Percentiles rank a stretch among this genome's conserved stretches.
These are phyloP conservation scores for Pleomassaria siparia DNA, from an alignment of 2,329 filamentous ascomycete species.

Conservation along the genomic window DNA sequence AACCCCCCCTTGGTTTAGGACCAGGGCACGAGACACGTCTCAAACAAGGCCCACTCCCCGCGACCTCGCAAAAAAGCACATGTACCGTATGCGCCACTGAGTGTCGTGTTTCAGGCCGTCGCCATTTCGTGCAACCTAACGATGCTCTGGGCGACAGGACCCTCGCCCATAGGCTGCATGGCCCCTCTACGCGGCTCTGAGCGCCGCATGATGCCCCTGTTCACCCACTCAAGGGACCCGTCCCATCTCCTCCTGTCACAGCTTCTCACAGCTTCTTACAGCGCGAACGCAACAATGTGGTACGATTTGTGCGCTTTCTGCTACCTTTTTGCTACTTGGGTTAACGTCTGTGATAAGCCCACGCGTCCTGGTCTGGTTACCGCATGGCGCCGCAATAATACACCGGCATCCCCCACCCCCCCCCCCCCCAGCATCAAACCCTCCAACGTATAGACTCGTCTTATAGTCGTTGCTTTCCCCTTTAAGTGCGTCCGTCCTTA, in stretches of 20 bases:
- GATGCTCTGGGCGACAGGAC: slow-evolving; percentile 16
- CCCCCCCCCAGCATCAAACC: no score
- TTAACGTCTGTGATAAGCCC: slow-evolving; percentile 28
- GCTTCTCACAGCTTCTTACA: no score
- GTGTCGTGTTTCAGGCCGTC: slow-evolving; percentile 31
- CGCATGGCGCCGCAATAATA: slow-evolving; percentile 32
- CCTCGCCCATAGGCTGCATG: slow-evolving; percentile 27
- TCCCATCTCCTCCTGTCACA: slow-evolving; percentile 34
- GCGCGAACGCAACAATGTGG: slow-evolving; percentile 29
- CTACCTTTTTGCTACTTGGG: slow-evolving; percentile 32
- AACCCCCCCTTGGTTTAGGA: slow-evolving; percentile 27
- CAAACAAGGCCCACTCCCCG: slow-evolving; percentile 24
- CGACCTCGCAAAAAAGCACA: slow-evolving; percentile 22
- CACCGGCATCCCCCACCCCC: slow-evolving; percentile 20
- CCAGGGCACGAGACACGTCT: slow-evolving; percentile 26
- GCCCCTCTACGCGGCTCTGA: slow-evolving; percentile 16
- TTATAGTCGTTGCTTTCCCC: slow-evolving; percentile 44
- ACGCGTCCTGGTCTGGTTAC: slow-evolving; percentile 30
- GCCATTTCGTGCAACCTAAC: slow-evolving; percentile 14
- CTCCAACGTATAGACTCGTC: no score
- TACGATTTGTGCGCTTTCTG: slow-evolving; percentile 41
- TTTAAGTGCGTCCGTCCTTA: slow-evolving; percentile 38
- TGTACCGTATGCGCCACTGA: slow-evolving; percentile 27
- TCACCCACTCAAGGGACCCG: slow-evolving; percentile 31
- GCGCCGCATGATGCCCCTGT: slow-evolving; percentile 29